phyloP scores from a whole-genome alignment of 1,284 basidiomycete species.

The Ganoderma lingzhi region DNA sequence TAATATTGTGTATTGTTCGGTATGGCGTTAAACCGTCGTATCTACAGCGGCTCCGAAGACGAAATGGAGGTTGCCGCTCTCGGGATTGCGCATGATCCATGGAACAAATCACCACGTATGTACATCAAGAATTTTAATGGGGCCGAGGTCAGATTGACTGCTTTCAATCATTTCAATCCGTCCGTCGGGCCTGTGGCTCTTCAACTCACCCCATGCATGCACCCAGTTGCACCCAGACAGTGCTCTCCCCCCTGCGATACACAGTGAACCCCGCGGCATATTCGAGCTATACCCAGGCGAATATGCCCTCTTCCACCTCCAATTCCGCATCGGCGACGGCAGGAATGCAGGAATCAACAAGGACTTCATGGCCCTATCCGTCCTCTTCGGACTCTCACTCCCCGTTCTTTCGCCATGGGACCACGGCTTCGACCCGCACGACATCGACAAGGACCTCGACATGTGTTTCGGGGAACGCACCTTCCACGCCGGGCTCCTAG shows the following conservation, averaged over 20 bases:
- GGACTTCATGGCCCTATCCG: neutral
- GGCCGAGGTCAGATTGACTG: neutral
- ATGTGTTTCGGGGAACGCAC: neutral
- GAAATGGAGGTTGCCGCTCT: neutral
- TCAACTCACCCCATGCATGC: neutral
- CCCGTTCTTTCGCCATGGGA: neutral
- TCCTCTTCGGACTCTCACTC: neutral
- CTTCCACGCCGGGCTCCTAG: neutral
- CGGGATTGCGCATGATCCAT: neutral
- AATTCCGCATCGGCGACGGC: constrained; percentile 1
- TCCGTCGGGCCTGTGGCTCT: neutral
- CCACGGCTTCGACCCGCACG: neutral
- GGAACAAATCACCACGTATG: neutral
- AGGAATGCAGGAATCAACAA: neutral
- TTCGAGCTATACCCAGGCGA: neutral
- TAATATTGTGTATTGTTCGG: too few species aligned
- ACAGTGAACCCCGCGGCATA: neutral
- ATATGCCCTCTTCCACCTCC: neutral
- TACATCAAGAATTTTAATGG: neutral
- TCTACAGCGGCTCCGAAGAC: neutral
- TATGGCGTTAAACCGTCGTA: neutral
- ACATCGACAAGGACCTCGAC: neutral
- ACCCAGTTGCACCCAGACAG: neutral
- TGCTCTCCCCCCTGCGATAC: neutral
- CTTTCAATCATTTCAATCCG: neutral